Evolutionary conservation across 371 early-diverging fungal species (phyloP).

Genomic region (Gilbertella persicaria): DNA sequence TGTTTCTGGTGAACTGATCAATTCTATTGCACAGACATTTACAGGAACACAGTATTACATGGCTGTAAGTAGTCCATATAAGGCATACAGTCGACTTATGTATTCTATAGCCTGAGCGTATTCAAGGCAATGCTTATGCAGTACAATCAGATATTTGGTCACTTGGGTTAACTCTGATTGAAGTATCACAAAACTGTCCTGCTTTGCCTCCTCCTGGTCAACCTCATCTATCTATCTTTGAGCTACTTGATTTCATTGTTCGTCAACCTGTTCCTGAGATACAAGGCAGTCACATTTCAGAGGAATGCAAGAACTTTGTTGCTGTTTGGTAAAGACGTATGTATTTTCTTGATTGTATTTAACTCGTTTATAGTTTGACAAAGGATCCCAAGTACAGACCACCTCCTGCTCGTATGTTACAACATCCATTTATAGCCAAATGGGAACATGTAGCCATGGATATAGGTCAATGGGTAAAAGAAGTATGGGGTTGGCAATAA

Average conservation of each 20-base stretch:
- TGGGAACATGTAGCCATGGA: slow-evolving; percentile 54
- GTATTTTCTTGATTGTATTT: background rate
- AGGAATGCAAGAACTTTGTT: slow-evolving; percentile 81
- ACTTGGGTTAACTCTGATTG: slow-evolving; percentile 90
- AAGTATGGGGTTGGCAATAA: slow-evolving; percentile 59
- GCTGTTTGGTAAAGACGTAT: slow-evolving; percentile 61
- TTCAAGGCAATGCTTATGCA: slow-evolving; percentile 88
- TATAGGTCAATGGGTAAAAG: slow-evolving; percentile 51
- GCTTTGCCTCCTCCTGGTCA: slow-evolving; percentile 78
- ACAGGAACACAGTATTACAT: slow-evolving; percentile 96
- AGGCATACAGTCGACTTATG: too few species aligned
- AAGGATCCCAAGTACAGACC: slow-evolving; percentile 80
- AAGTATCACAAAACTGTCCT: slow-evolving; percentile 88
- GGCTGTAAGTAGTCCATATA: slow-evolving; percentile 78
- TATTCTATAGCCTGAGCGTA: slow-evolving; percentile 95
- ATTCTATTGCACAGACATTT: slow-evolving; percentile 92
- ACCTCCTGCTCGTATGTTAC: slow-evolving; percentile 73
- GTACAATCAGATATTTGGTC: slow-evolving; percentile 96
- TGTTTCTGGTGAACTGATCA: slow-evolving; percentile 88
- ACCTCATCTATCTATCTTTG: slow-evolving; percentile 79
- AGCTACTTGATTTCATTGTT: slow-evolving; percentile 89
- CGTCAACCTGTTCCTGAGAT: slow-evolving; percentile 85
- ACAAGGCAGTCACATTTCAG: slow-evolving; percentile 55
- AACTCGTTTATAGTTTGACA: slow-evolving; percentile 57
- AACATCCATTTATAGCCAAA: slow-evolving; percentile 63